Evolutionary conservation across 2,329 filamentous ascomycete species (phyloP).

Genomic region (Septoria linicola): DNA sequence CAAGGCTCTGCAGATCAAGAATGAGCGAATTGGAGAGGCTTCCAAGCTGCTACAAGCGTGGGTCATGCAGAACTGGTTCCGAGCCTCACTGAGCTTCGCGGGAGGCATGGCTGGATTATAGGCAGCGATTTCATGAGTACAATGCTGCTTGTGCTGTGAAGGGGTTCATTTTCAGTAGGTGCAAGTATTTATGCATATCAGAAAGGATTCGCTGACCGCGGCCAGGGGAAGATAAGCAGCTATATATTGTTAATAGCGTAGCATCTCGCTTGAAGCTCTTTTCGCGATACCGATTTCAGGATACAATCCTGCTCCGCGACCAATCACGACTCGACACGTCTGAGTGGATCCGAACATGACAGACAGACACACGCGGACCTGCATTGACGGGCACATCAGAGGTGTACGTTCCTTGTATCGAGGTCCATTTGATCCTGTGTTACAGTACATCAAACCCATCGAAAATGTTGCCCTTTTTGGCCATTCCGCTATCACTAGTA

Average conservation of each 20-base stretch:
- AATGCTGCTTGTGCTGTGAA: too few species aligned
- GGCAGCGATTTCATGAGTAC: conserved; percentile 13
- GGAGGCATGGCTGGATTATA: conserved; percentile 14
- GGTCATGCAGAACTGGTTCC: conserved; percentile 14
- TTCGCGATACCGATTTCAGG: background rate
- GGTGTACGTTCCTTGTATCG: background rate
- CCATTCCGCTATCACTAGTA: background rate
- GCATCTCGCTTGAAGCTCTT: background rate
- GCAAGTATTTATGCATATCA: too few species aligned
- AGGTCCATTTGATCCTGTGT: too few species aligned
- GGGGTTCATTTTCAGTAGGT: background rate
- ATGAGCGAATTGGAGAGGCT: conserved; percentile 21
- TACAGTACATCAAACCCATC: background rate
- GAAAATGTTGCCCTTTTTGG: background rate
- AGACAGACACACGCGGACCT: background rate
- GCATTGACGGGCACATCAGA: background rate
- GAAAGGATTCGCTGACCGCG: too few species aligned
- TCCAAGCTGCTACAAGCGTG: conserved; percentile 19
- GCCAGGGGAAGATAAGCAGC: too few species aligned
- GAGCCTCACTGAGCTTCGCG: conserved; percentile 9
- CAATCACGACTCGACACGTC: conserved; percentile 18
- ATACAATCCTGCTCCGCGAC: background rate
- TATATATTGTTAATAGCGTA: too few species aligned
- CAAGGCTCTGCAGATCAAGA: conserved; percentile 15
- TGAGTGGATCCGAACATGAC: background rate